These are phyloP conservation scores for Nicotiana noctiflora DNA, from an alignment of 257 asterid species.

Conservation along the genomic window DNA sequence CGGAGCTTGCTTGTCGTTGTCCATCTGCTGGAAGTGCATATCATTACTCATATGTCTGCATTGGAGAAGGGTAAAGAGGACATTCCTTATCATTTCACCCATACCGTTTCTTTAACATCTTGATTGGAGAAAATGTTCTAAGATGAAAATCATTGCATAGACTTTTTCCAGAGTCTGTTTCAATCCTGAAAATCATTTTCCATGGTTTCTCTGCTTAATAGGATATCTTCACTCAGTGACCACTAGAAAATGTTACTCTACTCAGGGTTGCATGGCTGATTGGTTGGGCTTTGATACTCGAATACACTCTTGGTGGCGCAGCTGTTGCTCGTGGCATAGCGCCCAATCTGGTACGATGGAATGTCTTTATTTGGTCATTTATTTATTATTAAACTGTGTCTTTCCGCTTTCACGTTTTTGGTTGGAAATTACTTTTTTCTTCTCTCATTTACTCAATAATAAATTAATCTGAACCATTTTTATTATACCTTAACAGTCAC, in stretches of 20 bases:
- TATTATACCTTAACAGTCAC: background rate
- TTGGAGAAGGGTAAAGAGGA: slow-evolving; percentile 72
- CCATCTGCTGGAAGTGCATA: slow-evolving; percentile 99
- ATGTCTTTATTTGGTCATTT: background rate
- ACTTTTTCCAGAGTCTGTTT: too few relatives aligned
- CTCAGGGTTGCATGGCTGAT: slow-evolving; percentile 91
- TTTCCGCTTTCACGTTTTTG: background rate
- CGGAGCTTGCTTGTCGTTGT: slow-evolving; percentile 85
- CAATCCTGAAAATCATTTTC: too few relatives aligned
- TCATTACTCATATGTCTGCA: slow-evolving; percentile 83
- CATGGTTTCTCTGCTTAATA: too few relatives aligned
- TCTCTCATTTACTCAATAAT: background rate
- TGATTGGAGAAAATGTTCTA: too few relatives aligned
- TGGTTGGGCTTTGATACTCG: slow-evolving; percentile 95
- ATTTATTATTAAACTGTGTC: background rate
- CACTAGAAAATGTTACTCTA: too few relatives aligned
- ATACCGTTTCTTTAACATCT: background rate
- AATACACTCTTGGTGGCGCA: slow-evolving; percentile 95
- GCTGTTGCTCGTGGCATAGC: slow-evolving; percentile 99
- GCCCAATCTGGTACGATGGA: slow-evolving; percentile 67
- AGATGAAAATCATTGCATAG: too few relatives aligned
- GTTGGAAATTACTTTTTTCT: background rate
- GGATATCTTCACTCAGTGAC: too few relatives aligned
- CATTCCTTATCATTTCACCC: background rate
- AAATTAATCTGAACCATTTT: background rate